Base-by-base conservation (phyloP, 2,329 filamentous ascomycete species). In the Balansia obtecta region DNA sequence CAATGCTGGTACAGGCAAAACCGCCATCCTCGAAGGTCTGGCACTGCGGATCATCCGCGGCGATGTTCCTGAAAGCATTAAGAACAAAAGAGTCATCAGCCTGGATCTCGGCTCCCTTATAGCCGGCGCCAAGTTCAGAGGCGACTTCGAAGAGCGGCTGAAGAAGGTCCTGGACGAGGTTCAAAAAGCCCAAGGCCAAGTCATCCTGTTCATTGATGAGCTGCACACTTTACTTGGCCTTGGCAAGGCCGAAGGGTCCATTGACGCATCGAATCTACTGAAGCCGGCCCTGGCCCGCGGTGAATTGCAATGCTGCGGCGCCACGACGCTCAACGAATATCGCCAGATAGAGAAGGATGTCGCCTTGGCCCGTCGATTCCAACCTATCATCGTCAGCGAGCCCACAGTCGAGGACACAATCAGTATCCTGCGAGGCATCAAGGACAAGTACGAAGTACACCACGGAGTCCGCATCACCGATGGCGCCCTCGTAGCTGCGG, bases 401-500 rank as follows among this genome's bases (percentile, higher is more conserved):
- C 93, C 93, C 0, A 84, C 81, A 0, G 90, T 97, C 0, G 82
- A 88, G 57, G 90, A 96, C 57, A 96, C 93, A 0, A 90, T 98
- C 54, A 95, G 88, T 47, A 97, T 98, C 51, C 73, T 98, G 1
- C 82, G 93, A 61, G 93, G 91, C 46, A 96, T 98, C 71, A 97
- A 97, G 63, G 90, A 97, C 62, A 88, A 89, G 57, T 98, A 98
- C 61, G 93, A 97, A 65, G 88, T 97, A 0, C 93, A 97, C 57
- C 93, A 98, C 61, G 91, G 93, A 68, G 91, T 97, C 0, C 79
- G 90, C 49, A 97, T 98, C 57, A 95, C 88, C 0, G 93, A 97
- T 60, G 85, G 86, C 2, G 89, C 93, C 7, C 71, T 97, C 11
- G 91, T 98, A 13, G 89, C 93, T 1, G 91, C 93, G 2, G 90